Percentiles rank a stretch among this genome's conserved stretches.
These are phyloP conservation scores for Akanthomyces muscarius DNA, from an alignment of 2,329 filamentous ascomycete genomes.

Conservation along the genomic window DNA sequence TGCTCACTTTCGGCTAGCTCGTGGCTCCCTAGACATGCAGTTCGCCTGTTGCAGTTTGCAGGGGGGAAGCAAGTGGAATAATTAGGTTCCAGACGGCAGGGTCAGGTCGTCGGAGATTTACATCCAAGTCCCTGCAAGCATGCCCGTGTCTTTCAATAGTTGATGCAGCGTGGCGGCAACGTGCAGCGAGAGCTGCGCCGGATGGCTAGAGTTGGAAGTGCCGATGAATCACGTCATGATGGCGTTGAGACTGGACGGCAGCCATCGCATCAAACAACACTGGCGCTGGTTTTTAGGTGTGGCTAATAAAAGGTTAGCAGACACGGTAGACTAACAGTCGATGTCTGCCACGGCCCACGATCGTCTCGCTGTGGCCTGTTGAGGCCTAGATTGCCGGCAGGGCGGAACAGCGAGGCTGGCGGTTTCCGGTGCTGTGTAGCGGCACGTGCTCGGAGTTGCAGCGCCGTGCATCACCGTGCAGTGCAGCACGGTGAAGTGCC, in stretches of 20 bases:
- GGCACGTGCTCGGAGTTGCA: background rate
- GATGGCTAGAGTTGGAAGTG: constrained; percentile 4
- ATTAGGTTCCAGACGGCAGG: background rate
- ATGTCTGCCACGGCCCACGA: background rate
- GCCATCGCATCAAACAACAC: background rate
- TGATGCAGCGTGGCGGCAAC: background rate
- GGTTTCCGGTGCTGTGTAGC: background rate
- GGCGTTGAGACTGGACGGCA: constrained; percentile 5
- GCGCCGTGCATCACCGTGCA: background rate
- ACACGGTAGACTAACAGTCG: no score
- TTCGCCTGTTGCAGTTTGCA: background rate
- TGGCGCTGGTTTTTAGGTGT: background rate
- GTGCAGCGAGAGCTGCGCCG: background rate
- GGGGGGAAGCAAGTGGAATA: background rate
- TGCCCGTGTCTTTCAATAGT: constrained; percentile 1
- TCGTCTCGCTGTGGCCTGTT: background rate
- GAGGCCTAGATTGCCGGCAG: background rate
- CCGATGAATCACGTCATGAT: constrained; percentile 12
- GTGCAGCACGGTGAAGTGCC: background rate
- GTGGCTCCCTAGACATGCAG: background rate
- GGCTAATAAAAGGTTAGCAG: background rate
- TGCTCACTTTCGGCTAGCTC: background rate
- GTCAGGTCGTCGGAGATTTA: background rate
- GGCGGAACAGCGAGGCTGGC: background rate
- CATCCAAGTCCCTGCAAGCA: background rate